phyloP scores from a whole-genome alignment of 1,284 basidiomycete species.

The Sanguinoderma infundibulare region DNA sequence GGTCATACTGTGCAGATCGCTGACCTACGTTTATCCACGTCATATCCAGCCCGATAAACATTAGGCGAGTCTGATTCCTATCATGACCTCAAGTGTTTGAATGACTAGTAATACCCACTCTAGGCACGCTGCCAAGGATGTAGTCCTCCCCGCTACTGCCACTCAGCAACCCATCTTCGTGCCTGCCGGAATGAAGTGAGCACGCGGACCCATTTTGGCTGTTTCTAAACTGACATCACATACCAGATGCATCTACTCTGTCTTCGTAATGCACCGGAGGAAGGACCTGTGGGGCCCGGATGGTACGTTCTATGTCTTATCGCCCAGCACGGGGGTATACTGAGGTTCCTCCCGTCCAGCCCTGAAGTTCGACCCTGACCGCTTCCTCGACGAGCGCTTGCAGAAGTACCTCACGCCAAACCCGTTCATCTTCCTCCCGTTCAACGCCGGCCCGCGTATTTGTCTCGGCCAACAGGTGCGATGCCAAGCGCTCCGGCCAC shows the following conservation, averaged over 20 bases:
- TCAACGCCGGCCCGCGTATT: constrained; percentile 54
- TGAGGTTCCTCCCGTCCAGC: not conserved
- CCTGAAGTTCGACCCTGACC: constrained; percentile 48
- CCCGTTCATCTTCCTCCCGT: constrained; percentile 53
- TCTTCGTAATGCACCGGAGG: constrained; percentile 65
- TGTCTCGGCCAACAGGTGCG: constrained; percentile 50
- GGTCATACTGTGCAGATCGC: not conserved
- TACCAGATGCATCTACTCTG: constrained; percentile 51
- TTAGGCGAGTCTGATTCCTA: constrained; percentile 36
- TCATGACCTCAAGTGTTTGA: no score
- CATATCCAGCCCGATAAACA: constrained; percentile 49
- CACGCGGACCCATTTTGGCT: not conserved
- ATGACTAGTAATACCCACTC: not conserved
- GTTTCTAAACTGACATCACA: not conserved
- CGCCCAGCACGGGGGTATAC: not conserved
- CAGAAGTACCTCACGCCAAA: constrained; percentile 42
- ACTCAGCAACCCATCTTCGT: constrained; percentile 43
- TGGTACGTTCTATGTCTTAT: constrained; percentile 39
- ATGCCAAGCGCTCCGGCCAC: not conserved
- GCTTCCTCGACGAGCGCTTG: constrained; percentile 44
- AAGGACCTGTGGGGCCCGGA: constrained; percentile 71
- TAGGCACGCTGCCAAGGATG: constrained; percentile 42
- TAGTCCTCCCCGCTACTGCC: constrained; percentile 45
- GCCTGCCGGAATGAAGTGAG: constrained; percentile 54
- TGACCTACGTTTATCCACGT: not conserved